Evolutionary conservation across 148 eudicot species (phyloP).

Genomic region (Camellia sinensis): DNA sequence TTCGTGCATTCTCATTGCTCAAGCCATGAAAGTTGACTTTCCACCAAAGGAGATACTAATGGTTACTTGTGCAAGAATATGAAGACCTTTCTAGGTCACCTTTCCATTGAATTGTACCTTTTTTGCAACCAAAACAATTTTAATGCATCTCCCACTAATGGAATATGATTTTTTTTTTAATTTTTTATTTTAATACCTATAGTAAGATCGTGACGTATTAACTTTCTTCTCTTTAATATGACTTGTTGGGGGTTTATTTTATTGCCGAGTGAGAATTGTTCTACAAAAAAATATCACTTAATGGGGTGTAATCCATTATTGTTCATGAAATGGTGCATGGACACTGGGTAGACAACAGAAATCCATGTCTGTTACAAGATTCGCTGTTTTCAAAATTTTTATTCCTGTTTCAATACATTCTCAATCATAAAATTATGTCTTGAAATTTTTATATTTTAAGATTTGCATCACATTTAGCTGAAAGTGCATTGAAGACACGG

Average conservation of each 20-base stretch:
- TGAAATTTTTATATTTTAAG: too few relatives aligned
- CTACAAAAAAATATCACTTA: background rate
- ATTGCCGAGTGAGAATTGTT: background rate
- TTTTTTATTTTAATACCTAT: too few relatives aligned
- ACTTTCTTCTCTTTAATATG: background rate
- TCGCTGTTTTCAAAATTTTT: too few relatives aligned
- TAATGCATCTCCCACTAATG: constrained; percentile 17
- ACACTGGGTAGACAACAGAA: background rate
- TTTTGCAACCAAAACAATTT: background rate
- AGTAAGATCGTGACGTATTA: background rate
- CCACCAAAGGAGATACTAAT: constrained; percentile 2
- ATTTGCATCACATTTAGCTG: too few relatives aligned
- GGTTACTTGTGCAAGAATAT: background rate
- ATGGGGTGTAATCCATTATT: constrained; percentile 17
- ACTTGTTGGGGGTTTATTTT: background rate
- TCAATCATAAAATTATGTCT: too few relatives aligned
- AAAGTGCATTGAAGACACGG: too few relatives aligned
- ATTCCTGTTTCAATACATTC: too few relatives aligned
- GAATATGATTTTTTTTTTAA: background rate
- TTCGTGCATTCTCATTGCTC: constrained; percentile 6
- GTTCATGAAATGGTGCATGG: background rate
- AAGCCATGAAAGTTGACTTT: constrained; percentile 8
- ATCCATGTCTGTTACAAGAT: background rate
- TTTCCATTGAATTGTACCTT: constrained; percentile 14
- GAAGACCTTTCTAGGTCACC: constrained; percentile 17